A percentile compares a stretch with the other conserved stretches of the same genome.
Conservation (phyloP, 129 eudicot species). For the Flaveria linearis region DNA sequence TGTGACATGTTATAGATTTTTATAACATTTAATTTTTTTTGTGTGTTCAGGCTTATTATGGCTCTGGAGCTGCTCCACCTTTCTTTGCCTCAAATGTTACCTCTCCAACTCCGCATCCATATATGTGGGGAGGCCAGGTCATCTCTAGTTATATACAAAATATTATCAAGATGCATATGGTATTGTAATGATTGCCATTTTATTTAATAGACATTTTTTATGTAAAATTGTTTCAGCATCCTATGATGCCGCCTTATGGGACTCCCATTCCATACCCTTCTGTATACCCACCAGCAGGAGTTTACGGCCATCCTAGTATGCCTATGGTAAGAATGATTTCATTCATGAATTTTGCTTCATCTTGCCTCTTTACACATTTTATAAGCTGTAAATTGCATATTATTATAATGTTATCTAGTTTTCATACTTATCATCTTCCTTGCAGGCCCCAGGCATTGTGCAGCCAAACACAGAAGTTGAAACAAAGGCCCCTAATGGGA, state of each 20-base stretch:
- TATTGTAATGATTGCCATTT: background rate
- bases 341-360: constrained; percentile 10
- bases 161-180: background rate
- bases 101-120: constrained; percentile 88
- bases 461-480: constrained; percentile 52
- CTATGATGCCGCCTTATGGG: constrained; percentile 87
- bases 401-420: background rate
- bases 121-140: constrained; percentile 98
- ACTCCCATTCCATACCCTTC: constrained; percentile 89
- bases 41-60: constrained; percentile 69
- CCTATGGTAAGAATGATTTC: constrained; percentile 48
- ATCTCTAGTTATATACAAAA: background rate
- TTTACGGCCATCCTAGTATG: constrained; percentile 80
- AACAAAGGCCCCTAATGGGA: constrained; percentile 51
- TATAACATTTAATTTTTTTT: constrained; percentile 18
- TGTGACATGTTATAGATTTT: constrained; percentile 12
- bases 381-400: background rate
- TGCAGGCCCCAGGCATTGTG: constrained; percentile 44
- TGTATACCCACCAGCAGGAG: constrained; percentile 73
- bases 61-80: constrained; percentile 82
- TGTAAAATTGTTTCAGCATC: constrained; percentile 54
- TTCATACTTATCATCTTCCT: background rate
- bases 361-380: background rate
- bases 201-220: background rate
- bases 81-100: constrained; percentile 80